Evolutionary conservation across 202 grass and related monocot genomes (phyloP).

Genomic region (Setaria viridis): DNA sequence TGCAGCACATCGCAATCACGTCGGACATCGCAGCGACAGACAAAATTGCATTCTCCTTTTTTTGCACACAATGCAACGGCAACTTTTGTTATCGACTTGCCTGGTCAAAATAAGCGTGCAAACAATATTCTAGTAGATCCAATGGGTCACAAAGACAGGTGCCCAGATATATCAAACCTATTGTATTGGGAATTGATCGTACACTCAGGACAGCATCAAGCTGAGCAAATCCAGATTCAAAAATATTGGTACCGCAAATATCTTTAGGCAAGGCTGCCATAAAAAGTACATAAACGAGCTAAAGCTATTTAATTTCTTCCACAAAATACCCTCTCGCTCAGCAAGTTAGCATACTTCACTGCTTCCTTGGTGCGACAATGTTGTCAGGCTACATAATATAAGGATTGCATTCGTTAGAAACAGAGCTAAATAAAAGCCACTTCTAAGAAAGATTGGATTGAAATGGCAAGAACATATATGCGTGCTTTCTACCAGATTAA

Average conservation of each 20-base stretch:
- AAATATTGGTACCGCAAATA: conserved; percentile 29
- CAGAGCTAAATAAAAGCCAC: conserved; percentile 1
- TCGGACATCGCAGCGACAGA: too few relatives aligned
- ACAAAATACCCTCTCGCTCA: background rate
- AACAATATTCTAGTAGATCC: background rate
- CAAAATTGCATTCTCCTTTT: too few relatives aligned
- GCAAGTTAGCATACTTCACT: conserved; percentile 10
- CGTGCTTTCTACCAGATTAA: background rate
- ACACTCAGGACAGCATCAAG: background rate
- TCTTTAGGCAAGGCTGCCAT: conserved; percentile 8
- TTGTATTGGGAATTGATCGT: background rate
- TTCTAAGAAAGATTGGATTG: background rate
- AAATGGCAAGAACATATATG: background rate
- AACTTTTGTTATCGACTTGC: too few relatives aligned
- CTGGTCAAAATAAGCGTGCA: too few relatives aligned
- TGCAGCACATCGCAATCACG: too few relatives aligned
- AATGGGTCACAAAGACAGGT: background rate
- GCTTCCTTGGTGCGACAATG: conserved; percentile 32
- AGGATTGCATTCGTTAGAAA: background rate
- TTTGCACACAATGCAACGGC: too few relatives aligned
- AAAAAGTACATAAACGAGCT: conserved; percentile 31
- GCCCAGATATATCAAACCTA: conserved; percentile 5
- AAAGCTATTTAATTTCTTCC: conserved; percentile 3
- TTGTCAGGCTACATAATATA: conserved; percentile 46
- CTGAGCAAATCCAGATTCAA: conserved; percentile 25